A percentile compares a stretch with the other conserved stretches of the same genome.
Evolutionary conservation across 176 grass and related monocot species (phyloP).

Genomic region (Carex cristatella): DNA sequence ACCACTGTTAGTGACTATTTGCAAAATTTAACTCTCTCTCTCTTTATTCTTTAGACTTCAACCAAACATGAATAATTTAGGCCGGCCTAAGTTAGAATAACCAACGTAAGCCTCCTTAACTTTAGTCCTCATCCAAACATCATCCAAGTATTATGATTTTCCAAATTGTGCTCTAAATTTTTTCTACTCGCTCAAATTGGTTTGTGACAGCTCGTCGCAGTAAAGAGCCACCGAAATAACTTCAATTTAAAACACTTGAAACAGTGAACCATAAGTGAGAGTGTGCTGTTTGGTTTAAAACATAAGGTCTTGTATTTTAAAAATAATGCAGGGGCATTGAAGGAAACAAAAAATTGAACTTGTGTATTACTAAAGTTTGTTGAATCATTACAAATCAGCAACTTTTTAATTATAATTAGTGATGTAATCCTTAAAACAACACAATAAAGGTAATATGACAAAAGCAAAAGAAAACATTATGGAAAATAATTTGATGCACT

Average conservation of each 20-base stretch:
- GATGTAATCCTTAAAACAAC: not conserved
- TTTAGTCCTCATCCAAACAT: too few species aligned
- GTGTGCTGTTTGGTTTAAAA: not conserved
- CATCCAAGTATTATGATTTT: not conserved
- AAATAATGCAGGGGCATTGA: not conserved
- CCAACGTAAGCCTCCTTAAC: too few species aligned
- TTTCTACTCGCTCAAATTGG: not conserved
- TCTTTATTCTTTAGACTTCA: too few species aligned
- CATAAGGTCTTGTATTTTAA: not conserved
- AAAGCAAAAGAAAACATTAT: not conserved
- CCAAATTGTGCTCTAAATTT: not conserved
- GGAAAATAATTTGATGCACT: not conserved
- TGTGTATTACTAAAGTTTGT: not conserved
- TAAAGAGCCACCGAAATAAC: not conserved
- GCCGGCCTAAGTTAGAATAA: too few species aligned
- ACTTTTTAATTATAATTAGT: not conserved
- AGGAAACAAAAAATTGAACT: not conserved
- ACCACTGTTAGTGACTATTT: too few species aligned
- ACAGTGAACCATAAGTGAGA: not conserved
- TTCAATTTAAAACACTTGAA: not conserved
- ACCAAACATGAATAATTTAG: too few species aligned
- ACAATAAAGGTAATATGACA: not conserved
- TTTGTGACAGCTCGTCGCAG: not conserved
- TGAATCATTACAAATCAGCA: not conserved
- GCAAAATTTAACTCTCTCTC: too few species aligned